phyloP scores from a whole-genome alignment of 192 early-diverging fungal species.

The Coemansia sp. region DNA sequence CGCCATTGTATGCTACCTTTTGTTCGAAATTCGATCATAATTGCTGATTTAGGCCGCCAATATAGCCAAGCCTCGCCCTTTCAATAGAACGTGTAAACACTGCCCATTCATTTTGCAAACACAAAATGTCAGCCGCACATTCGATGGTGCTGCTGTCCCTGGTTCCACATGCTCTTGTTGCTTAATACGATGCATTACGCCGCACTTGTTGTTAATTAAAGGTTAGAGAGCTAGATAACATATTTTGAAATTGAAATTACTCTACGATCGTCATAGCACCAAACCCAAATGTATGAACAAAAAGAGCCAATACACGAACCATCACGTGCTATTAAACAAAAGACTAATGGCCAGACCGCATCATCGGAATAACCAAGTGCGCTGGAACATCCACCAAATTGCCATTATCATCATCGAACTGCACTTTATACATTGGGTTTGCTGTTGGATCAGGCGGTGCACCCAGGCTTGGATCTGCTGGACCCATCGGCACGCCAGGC shows the following conservation, averaged over 20 bases:
- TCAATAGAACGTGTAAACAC: background rate
- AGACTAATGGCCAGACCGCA: background rate
- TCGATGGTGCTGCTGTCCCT: no score
- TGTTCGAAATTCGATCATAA: background rate
- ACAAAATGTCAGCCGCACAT: no score
- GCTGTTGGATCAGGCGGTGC: conserved; percentile 18
- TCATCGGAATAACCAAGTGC: conserved; percentile 38
- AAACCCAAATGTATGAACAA: no score
- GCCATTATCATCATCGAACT: conserved; percentile 50
- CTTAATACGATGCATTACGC: no score
- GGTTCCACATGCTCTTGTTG: no score
- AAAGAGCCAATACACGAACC: no score
- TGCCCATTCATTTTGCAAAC: background rate
- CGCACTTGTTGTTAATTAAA: no score
- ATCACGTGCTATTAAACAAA: background rate
- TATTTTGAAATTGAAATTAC: no score
- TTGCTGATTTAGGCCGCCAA: background rate
- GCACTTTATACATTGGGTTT: conserved; percentile 46
- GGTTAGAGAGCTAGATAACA: no score
- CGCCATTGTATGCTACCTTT: background rate
- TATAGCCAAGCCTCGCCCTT: background rate
- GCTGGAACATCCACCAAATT: conserved; percentile 47
- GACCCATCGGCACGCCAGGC: conserved; percentile 16
- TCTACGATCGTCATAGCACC: no score
- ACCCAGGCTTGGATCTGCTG: conserved; percentile 2